Base-by-base conservation (phyloP, 805 yeast genomes). In the Monosporozyma unispora region DNA sequence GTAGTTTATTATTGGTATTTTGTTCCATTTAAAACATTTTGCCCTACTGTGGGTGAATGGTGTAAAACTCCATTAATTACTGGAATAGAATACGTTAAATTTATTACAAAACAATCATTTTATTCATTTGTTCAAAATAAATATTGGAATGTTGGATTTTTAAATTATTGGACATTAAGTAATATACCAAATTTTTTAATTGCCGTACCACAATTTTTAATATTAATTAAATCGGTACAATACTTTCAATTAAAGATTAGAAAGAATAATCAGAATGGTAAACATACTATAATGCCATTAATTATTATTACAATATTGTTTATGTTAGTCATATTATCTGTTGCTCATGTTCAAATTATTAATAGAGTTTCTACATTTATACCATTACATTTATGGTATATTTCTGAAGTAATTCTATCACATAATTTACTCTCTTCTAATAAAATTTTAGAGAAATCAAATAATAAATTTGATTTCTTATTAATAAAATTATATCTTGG, bases 281-380 rank as follows among this genome's bases (percentile, higher is more conserved):
- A 21, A 21, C 22, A 39, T 39, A 39, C 42, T 4, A 39, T 21
- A 21, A 21, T 21, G 12, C 77, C 81, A 1, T 55, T 78, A 9
- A 59, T 75, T 19, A 44, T 70, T 6, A 69, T 79, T 35, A 74
- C 77, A 51, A 48, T 60, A 3, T 53, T 74, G 0, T 73, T 81
- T 53, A 45, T 82, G 2, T 45, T 78, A 4, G 69, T 84, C 4
- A 79, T 81, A 5, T 25, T 79, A 1, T 69, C 80, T 31, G 69
- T 80, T 47, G 87, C 93, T 79, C 90, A 91, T 64, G 86, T 84
- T 35, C 99, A 91, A 64, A 88, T 90, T 33, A 72, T 91, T 50
- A 87, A 85, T 38, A 73, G 99, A 48, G 77, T 90, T 4, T 78
- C 84, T 10, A 76, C 91, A 5, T 87, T 88, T 61, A 64, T 86